Base-by-base conservation (phyloP, 2,329 filamentous ascomycete genomes). In the Aureobasidium uvarum region DNA sequence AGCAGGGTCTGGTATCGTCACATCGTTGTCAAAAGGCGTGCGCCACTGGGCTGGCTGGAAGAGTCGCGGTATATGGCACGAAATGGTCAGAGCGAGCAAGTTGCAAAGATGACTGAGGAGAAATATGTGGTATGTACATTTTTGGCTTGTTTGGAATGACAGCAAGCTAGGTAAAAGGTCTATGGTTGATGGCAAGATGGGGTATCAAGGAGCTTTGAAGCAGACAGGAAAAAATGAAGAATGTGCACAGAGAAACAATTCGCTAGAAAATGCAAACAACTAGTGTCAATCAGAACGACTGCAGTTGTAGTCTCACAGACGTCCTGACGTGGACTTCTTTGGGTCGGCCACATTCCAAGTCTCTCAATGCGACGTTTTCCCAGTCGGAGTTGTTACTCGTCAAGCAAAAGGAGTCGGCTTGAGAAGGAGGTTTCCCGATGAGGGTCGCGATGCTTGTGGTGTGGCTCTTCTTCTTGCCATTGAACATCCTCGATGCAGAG, bases 361-460 rank as follows among this genome's bases (percentile, higher is more conserved):
- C 58, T 20, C 16, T 33, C 23, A 62, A 51, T 13, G 45, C 58
- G 16, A 62, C 28, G 2, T 50, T 5, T n/a, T 62, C 58, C 58
- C 58, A 62, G 7, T 51, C 58, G 4, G 25, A 16, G 16, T 51
- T 62, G 20, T 41, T 62, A 14, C 45, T 62, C 7, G 56, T 60
- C 43, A 62, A 41, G 58, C 33, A 50, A 5, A 59, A 46, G 2
- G 58, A 62, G 33, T 62, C 58, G 20, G 58, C 38, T 13, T 41
- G 43, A 5, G 58, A 62, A 1, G 3, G 6, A 7, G 58, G 43
- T 16, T 51, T 62, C 5, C 16, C 23, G 2, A 62, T 20, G 7
- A 50, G 13, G 18, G 58, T 62, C 2, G 60, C 60, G 28, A 63
- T n/a, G 48, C 31, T 63, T 18, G 60, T 63, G 5, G 60, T 63